phyloP scores from a whole-genome alignment of 2,329 filamentous ascomycete species.

The Pseudocercospora crystallina region DNA sequence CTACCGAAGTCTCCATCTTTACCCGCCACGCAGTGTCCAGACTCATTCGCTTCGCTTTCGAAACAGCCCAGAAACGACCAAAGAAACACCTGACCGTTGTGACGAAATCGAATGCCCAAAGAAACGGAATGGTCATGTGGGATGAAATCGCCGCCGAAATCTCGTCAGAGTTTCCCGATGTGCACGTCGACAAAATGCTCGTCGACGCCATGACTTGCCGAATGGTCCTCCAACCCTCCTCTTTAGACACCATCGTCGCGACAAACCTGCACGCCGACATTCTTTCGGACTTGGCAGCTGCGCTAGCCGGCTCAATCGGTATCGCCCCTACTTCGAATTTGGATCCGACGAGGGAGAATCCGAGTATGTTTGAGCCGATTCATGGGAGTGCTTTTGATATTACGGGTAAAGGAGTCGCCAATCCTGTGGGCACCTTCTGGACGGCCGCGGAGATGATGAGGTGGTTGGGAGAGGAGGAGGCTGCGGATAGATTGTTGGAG shows the following conservation, averaged over 20 bases:
- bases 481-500: slow-evolving; percentile 51
- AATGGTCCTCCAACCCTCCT: slow-evolving; percentile 62
- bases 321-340: slow-evolving; percentile 71
- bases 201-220: slow-evolving; percentile 67
- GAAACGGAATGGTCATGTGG: slow-evolving; percentile 63
- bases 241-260: slow-evolving; percentile 63
- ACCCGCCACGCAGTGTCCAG: slow-evolving; percentile 60
- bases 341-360: slow-evolving; percentile 60
- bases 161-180: slow-evolving; percentile 59
- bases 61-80: slow-evolving; percentile 57
- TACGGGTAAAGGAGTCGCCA: slow-evolving; percentile 60
- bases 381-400: slow-evolving; percentile 59
- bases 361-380: slow-evolving; percentile 63
- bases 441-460: slow-evolving; percentile 58
- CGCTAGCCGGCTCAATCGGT: slow-evolving; percentile 68
- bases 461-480: slow-evolving; percentile 58
- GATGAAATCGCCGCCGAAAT: slow-evolving; percentile 61
- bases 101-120: slow-evolving; percentile 65
- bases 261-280: slow-evolving; percentile 66
- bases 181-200: slow-evolving; percentile 62
- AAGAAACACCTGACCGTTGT: slow-evolving; percentile 62
- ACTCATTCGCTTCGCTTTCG: slow-evolving; percentile 64
- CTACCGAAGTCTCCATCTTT: slow-evolving; percentile 65
- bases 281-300: slow-evolving; percentile 69
- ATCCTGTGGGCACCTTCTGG: slow-evolving; percentile 61